Evolutionary conservation across 352 stramenopile species (phyloP).

Genomic region (Pythium dissotocum): DNA sequence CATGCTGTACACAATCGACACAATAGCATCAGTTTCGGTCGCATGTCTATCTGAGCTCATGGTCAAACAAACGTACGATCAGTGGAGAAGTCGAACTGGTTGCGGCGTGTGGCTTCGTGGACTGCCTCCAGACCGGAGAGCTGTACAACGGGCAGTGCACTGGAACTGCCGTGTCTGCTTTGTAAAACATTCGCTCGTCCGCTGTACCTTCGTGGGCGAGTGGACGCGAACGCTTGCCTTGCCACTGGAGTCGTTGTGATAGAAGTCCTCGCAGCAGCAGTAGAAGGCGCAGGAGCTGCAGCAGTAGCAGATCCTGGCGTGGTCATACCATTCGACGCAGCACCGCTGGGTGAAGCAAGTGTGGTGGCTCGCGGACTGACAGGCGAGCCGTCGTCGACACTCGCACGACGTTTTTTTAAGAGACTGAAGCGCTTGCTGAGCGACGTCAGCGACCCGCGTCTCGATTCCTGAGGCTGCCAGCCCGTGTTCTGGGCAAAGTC

Average conservation of each 20-base stretch:
- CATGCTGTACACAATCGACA: constrained; percentile 17
- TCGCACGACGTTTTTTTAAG: constrained; percentile 11
- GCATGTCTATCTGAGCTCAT: neutral
- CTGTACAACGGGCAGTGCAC: constrained; percentile 19
- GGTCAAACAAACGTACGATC: constrained; percentile 23
- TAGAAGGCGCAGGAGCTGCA: neutral
- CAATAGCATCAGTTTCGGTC: neutral
- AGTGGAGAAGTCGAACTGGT: constrained; percentile 28
- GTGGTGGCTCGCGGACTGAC: neutral
- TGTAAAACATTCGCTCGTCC: neutral
- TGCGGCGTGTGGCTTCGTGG: constrained; percentile 28
- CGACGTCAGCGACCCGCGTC: constrained; percentile 2
- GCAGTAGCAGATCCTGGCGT: neutral
- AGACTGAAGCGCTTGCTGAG: constrained; percentile 19
- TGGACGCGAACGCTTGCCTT: neutral
- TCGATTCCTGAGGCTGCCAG: constrained; percentile 8
- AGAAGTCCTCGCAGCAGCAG: neutral
- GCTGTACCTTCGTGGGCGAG: neutral
- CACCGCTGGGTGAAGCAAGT: neutral
- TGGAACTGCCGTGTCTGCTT: neutral
- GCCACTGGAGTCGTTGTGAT: neutral
- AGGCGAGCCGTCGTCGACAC: neutral
- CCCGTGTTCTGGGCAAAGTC: constrained; percentile 24
- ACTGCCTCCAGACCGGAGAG: constrained; percentile 29
- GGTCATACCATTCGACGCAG: neutral